Percentiles rank a stretch among this genome's conserved stretches.
These are phyloP conservation scores for Kodamaea neixiangensis DNA, from an alignment of 805 yeast species.

Conservation along the genomic window DNA sequence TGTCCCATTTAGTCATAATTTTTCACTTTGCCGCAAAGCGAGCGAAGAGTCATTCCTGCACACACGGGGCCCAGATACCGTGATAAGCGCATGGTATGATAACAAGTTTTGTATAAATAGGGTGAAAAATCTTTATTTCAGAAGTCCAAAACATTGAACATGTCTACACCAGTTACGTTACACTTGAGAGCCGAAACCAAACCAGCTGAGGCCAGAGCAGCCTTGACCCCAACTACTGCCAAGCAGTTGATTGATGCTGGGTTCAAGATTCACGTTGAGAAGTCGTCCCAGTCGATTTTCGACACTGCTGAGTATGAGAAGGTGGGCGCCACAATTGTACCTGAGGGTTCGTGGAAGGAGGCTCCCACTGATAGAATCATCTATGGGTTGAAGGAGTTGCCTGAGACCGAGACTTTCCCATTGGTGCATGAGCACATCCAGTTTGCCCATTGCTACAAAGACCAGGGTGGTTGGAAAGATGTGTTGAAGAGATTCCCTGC, in stretches of 20 bases:
- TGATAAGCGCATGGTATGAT: not conserved
- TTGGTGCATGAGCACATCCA: conserved; percentile 94
- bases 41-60: conserved; percentile 8
- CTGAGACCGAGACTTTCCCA: conserved; percentile 88
- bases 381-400: conserved; percentile 92
- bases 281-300: conserved; percentile 82
- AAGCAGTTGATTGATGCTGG: conserved; percentile 84
- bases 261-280: conserved; percentile 85
- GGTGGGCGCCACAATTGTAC: conserved; percentile 87
- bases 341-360: conserved; percentile 87
- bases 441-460: conserved; percentile 97
- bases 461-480: conserved; percentile 96
- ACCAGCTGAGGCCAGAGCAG: conserved; percentile 97
- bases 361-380: conserved; percentile 92
- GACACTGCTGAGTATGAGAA: conserved; percentile 69
- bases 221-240: conserved; percentile 89
- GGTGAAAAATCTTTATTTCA: not conserved
- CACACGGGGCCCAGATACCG: not conserved
- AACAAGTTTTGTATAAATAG: conserved; percentile 3
- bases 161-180: conserved; percentile 52
- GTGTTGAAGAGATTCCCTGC: conserved; percentile 86
- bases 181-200: conserved; percentile 97
- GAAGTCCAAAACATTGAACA: conserved; percentile 5
- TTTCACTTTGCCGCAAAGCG: conserved; percentile 4
- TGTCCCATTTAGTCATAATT: conserved; percentile 4